Evolutionary conservation across 2,329 filamentous ascomycete species (phyloP), one percentile per base, ranked within the genome.

Genomic region (Beauveria varroae): DNA sequence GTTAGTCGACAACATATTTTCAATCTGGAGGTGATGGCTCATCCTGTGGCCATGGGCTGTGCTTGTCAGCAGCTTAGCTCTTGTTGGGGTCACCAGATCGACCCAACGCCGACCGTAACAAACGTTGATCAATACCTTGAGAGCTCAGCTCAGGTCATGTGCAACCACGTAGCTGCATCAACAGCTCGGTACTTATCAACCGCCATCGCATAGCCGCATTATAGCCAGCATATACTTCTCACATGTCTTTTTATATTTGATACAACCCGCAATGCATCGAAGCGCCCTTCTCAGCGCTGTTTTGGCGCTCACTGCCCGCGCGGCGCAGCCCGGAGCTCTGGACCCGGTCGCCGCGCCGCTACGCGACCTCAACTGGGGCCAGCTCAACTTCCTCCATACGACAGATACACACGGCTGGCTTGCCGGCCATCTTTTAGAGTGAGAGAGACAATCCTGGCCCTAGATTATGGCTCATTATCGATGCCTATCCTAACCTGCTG

Each of bases 391-490:
- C 73, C 76, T 99, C n/a, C 93, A 96, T 71, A 98, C 95, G 0
- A 98, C 95, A 46, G 90, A 98, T 72, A 95, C 90, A 5, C 95
- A 98, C 76, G 93, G 95, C 68, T 99, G 95, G 95, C 87, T 96
- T 71, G 91, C 86, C 10, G 95, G 95, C 1, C 95, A 99, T 79
- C 77, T 98, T 5, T 88, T 93, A 78, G 95, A 99, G 87, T 91
- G 78, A 70, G 54, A 82, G 24, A 18, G 28, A 18, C 5, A 8
- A 20, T 3, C 22, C 26, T 20, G 14, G 18, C 12, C 10, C 9
- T 69, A 47, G 66, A 46, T 50, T 24, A 37, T 5, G 34, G 12
- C 34, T 14, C 5, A 37, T 5, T 37, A 12, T 12, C 0, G 18
- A 24, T 30, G 9, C 37, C 6, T 34, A 7, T 2, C 51, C 51